A percentile compares a stretch with the other conserved stretches of the same genome.
Conservation (phyloP, 129 eudicot genomes). For the Arctium lappa region DNA sequence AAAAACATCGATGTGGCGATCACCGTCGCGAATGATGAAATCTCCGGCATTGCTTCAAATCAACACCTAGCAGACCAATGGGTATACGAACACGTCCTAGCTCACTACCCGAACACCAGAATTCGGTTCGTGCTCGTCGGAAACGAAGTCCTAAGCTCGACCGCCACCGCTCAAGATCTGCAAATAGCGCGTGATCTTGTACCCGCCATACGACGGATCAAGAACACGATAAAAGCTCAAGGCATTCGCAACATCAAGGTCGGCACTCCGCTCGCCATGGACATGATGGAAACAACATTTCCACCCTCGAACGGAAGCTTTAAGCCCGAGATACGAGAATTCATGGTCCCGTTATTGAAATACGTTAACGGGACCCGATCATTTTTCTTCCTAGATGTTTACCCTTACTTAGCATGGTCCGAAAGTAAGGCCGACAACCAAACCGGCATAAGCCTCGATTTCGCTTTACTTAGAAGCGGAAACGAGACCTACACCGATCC, state of each 20-base stretch:
- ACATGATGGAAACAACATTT: slow-evolving; percentile 47
- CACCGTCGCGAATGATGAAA: slow-evolving; percentile 52
- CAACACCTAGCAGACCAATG: slow-evolving; percentile 57
- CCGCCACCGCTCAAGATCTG: slow-evolving; percentile 15
- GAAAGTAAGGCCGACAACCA: slow-evolving; percentile 31
- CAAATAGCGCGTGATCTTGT: slow-evolving; percentile 49
- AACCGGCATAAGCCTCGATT: slow-evolving; percentile 42
- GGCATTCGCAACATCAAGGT: slow-evolving; percentile 65
- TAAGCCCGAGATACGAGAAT: slow-evolving; percentile 29
- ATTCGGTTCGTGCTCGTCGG: slow-evolving; percentile 64
- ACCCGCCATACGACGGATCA: slow-evolving; percentile 63
- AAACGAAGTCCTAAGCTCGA: slow-evolving; percentile 54
- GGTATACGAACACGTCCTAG: slow-evolving; percentile 57
- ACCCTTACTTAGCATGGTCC: slow-evolving; percentile 65
- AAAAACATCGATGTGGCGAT: slow-evolving; percentile 53
- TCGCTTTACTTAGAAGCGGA: slow-evolving; percentile 43
- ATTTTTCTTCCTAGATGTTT: slow-evolving; percentile 54
- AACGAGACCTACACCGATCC: slow-evolving; percentile 46
- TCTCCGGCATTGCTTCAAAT: slow-evolving; percentile 51
- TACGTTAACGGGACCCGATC: slow-evolving; percentile 53
- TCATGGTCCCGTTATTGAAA: slow-evolving; percentile 40
- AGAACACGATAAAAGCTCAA: slow-evolving; percentile 32
- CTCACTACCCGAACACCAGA: slow-evolving; percentile 55
- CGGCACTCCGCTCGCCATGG: slow-evolving; percentile 71
- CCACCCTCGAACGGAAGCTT: slow-evolving; percentile 70